These are phyloP conservation scores for Neonectria magnoliae DNA, from an alignment of 2,329 filamentous ascomycete species.

Conservation along the genomic window DNA sequence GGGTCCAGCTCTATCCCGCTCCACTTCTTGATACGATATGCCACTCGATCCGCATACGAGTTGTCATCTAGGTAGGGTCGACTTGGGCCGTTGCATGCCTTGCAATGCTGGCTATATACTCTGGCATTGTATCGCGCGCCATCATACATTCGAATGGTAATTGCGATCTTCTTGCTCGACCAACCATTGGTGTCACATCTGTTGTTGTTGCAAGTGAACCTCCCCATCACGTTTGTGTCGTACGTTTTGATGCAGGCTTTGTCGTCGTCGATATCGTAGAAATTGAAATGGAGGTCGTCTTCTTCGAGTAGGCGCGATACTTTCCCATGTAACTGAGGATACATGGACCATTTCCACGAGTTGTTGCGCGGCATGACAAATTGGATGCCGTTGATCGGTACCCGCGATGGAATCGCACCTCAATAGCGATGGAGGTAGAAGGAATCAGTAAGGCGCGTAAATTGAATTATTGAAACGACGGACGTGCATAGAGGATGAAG, in stretches of 20 bases:
- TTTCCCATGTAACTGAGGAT: conserved; percentile 27
- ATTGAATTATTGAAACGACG: background rate
- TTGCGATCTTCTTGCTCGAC: conserved; percentile 48
- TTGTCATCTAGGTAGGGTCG: conserved; percentile 40
- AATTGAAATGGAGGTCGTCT: conserved; percentile 31
- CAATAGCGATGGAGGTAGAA: background rate
- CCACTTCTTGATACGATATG: conserved; percentile 52
- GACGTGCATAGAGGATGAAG: background rate
- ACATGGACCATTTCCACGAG: conserved; percentile 32
- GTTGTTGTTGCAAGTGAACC: conserved; percentile 45
- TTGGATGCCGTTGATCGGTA: background rate
- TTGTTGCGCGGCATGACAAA: conserved; percentile 5
- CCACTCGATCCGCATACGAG: conserved; percentile 48
- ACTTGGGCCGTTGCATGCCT: conserved; percentile 42
- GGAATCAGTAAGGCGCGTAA: background rate
- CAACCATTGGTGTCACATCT: conserved; percentile 39
- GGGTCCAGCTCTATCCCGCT: conserved; percentile 37
- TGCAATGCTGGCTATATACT: conserved; percentile 52
- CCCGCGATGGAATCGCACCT: background rate
- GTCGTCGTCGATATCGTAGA: conserved; percentile 36
- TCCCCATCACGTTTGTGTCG: conserved; percentile 47
- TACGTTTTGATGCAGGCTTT: conserved; percentile 28
- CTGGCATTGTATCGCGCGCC: conserved; percentile 47
- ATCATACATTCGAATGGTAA: conserved; percentile 47
- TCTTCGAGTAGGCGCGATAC: conserved; percentile 28